These are phyloP conservation scores for Ganoderma boninense DNA, from an alignment of 1,284 basidiomycete species.

Conservation along the genomic window DNA sequence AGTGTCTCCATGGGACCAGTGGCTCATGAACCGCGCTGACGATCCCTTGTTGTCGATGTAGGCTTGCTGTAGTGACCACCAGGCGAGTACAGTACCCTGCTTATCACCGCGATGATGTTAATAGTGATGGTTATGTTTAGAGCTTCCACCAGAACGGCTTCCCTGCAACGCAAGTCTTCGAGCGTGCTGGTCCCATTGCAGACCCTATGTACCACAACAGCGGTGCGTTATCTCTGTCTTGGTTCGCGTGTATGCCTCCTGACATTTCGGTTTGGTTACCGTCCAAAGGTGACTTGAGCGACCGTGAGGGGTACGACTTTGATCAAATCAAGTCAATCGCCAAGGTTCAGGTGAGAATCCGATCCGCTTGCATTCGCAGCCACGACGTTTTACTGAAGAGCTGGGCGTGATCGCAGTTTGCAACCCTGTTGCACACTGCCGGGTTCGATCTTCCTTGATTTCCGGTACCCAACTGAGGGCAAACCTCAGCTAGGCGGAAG, in stretches of 20 bases:
- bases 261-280: background rate
- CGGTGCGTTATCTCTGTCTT: slow-evolving; percentile 49
- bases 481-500: background rate
- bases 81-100: slow-evolving; percentile 47
- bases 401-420: slow-evolving; percentile 49
- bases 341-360: slow-evolving; percentile 76
- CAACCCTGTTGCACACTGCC: slow-evolving; percentile 58
- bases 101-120: background rate
- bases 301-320: slow-evolving; percentile 82
- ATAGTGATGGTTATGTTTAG: slow-evolving; percentile 32
- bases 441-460: slow-evolving; percentile 52
- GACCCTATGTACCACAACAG: slow-evolving; percentile 91
- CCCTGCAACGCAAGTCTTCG: slow-evolving; percentile 83
- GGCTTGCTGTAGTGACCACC: slow-evolving; percentile 91
- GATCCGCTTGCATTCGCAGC: background rate
- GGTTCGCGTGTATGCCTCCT: no score
- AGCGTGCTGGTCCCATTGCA: slow-evolving; percentile 82
- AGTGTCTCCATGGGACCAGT: slow-evolving; percentile 32
- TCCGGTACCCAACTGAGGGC: slow-evolving; percentile 3
- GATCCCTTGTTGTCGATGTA: slow-evolving; percentile 32
- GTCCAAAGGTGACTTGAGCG: slow-evolving; percentile 71
- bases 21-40: background rate
- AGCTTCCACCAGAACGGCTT: slow-evolving; percentile 86
- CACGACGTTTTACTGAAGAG: background rate
- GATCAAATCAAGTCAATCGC: slow-evolving; percentile 83